phyloP scores from a whole-genome alignment of 139 green algal species.

The Tetraselmis chui region DNA sequence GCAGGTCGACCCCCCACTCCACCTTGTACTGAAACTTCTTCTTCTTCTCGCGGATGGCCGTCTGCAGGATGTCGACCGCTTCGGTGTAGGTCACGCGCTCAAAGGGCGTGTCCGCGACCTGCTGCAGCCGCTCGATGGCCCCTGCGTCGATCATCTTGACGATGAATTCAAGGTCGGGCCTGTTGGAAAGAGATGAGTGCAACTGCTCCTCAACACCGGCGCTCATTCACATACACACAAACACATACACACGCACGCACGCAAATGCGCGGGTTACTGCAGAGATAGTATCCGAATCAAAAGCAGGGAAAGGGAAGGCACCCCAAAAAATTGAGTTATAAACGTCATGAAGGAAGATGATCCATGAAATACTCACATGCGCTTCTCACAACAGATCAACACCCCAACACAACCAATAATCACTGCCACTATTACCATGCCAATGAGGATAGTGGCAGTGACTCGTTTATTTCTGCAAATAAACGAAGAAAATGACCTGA shows the following conservation, averaged over 20 bases:
- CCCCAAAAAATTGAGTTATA: no score
- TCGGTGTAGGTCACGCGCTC: conserved; percentile 88
- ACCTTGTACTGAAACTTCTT: conserved; percentile 87
- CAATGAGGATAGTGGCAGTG: no score
- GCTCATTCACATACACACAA: neutral
- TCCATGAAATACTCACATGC: neutral
- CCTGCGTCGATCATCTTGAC: conserved; percentile 78
- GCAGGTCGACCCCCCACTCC: conserved; percentile 84
- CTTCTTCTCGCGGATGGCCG: conserved; percentile 52
- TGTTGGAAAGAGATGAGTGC: neutral
- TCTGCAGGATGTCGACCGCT: conserved; percentile 80
- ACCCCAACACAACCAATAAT: neutral
- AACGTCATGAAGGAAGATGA: neutral
- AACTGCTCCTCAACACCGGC: conserved; percentile 1
- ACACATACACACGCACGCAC: neutral
- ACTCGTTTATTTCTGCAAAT: neutral
- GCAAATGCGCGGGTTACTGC: neutral
- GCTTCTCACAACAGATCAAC: neutral
- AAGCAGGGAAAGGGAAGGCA: no score
- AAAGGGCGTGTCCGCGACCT: conserved; percentile 78
- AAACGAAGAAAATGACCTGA: no score
- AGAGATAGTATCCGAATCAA: no score
- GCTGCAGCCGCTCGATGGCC: conserved; percentile 66
- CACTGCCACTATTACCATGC: no score
- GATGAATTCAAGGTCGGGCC: conserved; percentile 74